Base-by-base conservation (phyloP, 805 yeast genomes). In the Metschnikowia rubicola region DNA sequence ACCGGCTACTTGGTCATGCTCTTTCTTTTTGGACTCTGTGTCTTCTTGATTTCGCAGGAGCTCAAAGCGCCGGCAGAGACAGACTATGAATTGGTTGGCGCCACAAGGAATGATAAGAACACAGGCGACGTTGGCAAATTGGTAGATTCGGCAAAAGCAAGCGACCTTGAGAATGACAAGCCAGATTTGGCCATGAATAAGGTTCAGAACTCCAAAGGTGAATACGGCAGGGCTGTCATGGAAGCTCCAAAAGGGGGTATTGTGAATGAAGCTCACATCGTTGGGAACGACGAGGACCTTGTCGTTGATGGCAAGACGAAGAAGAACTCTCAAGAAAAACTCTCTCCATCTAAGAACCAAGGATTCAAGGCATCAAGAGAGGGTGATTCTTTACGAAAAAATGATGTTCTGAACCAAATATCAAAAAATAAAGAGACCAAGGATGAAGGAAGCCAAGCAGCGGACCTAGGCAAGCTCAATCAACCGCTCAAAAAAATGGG, bases 211-310 rank as follows among this genome's bases (percentile, higher is more conserved):
- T 62, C 71, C 8, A 65, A 68, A 47, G 76, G 74, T 4, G 69
- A 70, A 38, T 62, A 62, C 37, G 74, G 74, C 4, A 46, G 58
- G 33, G 76, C 74, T 2, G 67, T 72, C 4, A 58, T 56, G 13
- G 75, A 72, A 45, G 77, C 77, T 3, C 77, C 77, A 10, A 70
- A 68, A 54, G 77, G 77, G 11, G 77, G 77, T 2, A 61, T 71
- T 47, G 77, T 75, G 35, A 72, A 72, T 55, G 77, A 72, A 53
- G 76, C 69, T 1, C 70, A 71, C 15, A 47, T 70, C 1, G 77
- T 72, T 1, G 76, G 76, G 8, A 67, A 61, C 41, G 71, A 70
- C 50, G 73, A 67, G 46, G 73, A 49, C n/a, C 51, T 52, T 31
- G 46, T 53, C 30, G 43, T 55, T 8, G 58, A 51, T 31, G 59